Base-by-base conservation (phyloP, 2,329 filamentous ascomycete genomes). In the Colletotrichum coccodes region DNA sequence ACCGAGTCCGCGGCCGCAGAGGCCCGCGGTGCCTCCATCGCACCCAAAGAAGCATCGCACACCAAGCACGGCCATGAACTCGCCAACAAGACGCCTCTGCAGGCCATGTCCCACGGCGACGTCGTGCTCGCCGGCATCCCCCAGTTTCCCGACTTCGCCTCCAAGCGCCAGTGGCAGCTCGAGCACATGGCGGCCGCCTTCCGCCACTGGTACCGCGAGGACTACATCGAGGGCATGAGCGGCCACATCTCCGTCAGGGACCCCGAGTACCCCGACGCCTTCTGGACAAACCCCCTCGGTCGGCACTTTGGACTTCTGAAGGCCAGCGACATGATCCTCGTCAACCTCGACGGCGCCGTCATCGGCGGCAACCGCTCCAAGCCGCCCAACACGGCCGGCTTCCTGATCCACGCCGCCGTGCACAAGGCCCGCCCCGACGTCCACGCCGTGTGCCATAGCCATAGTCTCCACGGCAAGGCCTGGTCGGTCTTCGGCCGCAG, bases 211-310 rank as follows among this genome's bases (percentile, higher is more conserved):
- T 84, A 89, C 1, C 86, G 90, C 53, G 86, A 88, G 73, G 89
- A 88, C 57, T 92, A 89, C 78, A 89, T 87, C 0, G 91, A 93
- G 78, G 91, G 91, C 62, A 91, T 92, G 82, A 84, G 84, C 32
- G 91, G 91, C 0, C 90, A 92, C 77, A 92, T 92, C 68, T 86
- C 82, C 3, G 87, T 92, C 0, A 84, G 90, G 12, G 90, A 92
- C 72, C 90, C 90, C 0, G 89, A 91, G 75, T 80, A 86, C 70
- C 79, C 81, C 0, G 79, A 89, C 60, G 84, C 84, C 0, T 91
- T 92, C 78, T 93, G 91, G 91, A 92, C 89, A 71, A 85, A 93
- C 88, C 81, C 91, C 77, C 30, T 93, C 0, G 90, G 89, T 3
- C 81, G 83, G 23, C 91, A 93, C 76, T 93, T 93, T 73, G 90